Percentiles rank a stretch among this genome's conserved stretches.
Conservation (phyloP, 805 yeast genomes). For the Candida cerambycidarum region DNA sequence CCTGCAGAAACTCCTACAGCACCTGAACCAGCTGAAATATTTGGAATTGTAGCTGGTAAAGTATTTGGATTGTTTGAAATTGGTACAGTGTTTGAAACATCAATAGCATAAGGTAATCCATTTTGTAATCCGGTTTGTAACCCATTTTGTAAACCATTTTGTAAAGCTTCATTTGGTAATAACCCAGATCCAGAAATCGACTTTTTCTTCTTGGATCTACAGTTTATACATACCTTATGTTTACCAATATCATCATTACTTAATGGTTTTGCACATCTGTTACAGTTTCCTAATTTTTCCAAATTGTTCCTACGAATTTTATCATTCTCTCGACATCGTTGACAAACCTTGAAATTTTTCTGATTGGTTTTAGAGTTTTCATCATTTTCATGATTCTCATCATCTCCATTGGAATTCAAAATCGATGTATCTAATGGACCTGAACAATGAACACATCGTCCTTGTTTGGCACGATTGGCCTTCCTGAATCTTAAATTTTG, state of each 20-base stretch:
- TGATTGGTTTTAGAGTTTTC: slow-evolving; percentile 7
- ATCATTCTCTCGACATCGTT: slow-evolving; percentile 62
- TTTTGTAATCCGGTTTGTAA: not conserved
- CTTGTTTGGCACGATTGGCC: slow-evolving; percentile 58
- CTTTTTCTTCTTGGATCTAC: slow-evolving; percentile 56
- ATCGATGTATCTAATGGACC: slow-evolving; percentile 51
- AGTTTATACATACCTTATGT: slow-evolving; percentile 55
- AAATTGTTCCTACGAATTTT: slow-evolving; percentile 54
- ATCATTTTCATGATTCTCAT: slow-evolving; percentile 3
- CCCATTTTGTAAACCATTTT: not conserved
- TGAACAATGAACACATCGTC: slow-evolving; percentile 68
- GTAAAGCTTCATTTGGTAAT: not conserved
- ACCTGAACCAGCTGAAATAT: slow-evolving; percentile 2
- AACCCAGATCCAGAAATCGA: slow-evolving; percentile 4
- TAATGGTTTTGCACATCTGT: slow-evolving; percentile 56
- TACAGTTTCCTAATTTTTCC: slow-evolving; percentile 60
- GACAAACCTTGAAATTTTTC: slow-evolving; percentile 58
- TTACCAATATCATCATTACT: slow-evolving; percentile 46
- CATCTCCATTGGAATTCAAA: slow-evolving; percentile 27
- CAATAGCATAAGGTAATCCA: slow-evolving; percentile 1
- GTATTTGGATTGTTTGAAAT: slow-evolving; percentile 1
- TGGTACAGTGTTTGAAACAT: slow-evolving; percentile 4
- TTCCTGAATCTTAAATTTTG: slow-evolving; percentile 53
- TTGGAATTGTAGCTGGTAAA: not conserved
- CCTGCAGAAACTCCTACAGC: slow-evolving; percentile 5